These are phyloP conservation scores for Rosa rugosa DNA, from an alignment of 306 rosid species.

Conservation along the genomic window DNA sequence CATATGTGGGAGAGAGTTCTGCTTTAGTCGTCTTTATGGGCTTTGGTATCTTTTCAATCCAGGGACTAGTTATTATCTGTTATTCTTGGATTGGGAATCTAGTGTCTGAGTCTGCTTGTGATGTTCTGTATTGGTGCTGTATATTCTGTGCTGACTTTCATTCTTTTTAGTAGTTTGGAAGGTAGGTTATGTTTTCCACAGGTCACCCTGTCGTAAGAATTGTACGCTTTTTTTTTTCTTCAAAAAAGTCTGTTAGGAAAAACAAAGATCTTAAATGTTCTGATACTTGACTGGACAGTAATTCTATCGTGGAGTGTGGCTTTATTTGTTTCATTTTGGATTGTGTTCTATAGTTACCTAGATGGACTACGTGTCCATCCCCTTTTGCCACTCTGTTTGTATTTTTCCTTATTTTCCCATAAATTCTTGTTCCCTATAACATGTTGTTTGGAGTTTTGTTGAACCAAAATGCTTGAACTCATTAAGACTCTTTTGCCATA, in stretches of 20 bases:
- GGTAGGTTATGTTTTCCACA: neutral
- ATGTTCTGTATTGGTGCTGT: neutral
- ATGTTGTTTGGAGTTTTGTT: neutral
- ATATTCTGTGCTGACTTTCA: neutral
- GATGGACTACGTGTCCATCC: neutral
- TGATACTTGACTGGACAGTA: neutral
- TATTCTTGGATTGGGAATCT: neutral
- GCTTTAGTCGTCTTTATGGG: neutral
- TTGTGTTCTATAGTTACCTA: neutral
- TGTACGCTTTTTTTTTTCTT: neutral
- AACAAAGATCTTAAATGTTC: neutral
- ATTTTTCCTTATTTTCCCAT: neutral
- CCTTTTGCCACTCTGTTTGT: neutral
- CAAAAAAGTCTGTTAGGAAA: neutral
- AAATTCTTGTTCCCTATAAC: neutral
- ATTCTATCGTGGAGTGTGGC: neutral
- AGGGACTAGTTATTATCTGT: neutral
- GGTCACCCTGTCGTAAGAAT: neutral
- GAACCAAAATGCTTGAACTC: neutral
- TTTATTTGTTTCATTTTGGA: neutral
- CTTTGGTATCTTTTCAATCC: neutral
- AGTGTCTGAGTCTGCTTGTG: neutral
- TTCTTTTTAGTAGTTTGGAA: neutral
- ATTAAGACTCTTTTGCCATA: neutral
- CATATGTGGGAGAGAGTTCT: neutral